Evolutionary conservation across 2,329 filamentous ascomycete genomes (phyloP).

Genomic region (Trichoderma koningiopsis): DNA sequence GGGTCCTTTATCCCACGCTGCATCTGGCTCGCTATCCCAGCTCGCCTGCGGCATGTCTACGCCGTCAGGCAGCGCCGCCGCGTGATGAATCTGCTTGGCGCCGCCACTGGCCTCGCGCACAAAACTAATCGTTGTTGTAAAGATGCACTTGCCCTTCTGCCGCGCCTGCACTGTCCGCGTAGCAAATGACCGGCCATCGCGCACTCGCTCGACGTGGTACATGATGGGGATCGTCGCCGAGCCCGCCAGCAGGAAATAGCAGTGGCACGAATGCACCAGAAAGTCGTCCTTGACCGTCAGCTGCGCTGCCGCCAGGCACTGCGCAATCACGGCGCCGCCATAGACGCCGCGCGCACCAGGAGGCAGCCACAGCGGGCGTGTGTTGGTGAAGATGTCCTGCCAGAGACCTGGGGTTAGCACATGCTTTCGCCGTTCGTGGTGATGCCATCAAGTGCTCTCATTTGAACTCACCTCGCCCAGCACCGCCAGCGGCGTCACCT

Average conservation of each 20-base stretch:
- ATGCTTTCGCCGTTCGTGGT: background rate
- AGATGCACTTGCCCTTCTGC: slow-evolving; percentile 86
- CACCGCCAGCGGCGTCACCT: slow-evolving; percentile 76
- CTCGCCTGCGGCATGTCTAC: slow-evolving; percentile 43
- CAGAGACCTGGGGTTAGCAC: background rate
- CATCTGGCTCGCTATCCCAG: slow-evolving; percentile 47
- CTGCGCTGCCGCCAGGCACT: slow-evolving; percentile 85
- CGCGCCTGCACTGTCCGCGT: slow-evolving; percentile 95
- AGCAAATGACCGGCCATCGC: slow-evolving; percentile 85
- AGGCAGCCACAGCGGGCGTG: slow-evolving; percentile 87
- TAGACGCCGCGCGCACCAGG: slow-evolving; percentile 91
- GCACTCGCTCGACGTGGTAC: slow-evolving; percentile 92
- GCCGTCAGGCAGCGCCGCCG: slow-evolving; percentile 57
- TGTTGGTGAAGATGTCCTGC: slow-evolving; percentile 95
- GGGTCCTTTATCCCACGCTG: slow-evolving; percentile 53
- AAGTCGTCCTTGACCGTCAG: slow-evolving; percentile 81
- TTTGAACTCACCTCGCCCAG: slow-evolving; percentile 66
- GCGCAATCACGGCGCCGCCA: slow-evolving; percentile 89
- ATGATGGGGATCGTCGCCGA: slow-evolving; percentile 82
- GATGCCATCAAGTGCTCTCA: background rate
- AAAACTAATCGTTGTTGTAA: slow-evolving; percentile 93
- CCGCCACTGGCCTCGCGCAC: slow-evolving; percentile 65
- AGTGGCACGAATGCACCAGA: slow-evolving; percentile 93
- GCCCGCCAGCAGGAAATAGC: slow-evolving; percentile 95
- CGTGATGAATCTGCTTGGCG: slow-evolving; percentile 61